Evolutionary conservation across 2,329 filamentous ascomycete species (phyloP).

Genomic region (Aaosphaeria pasadenensis): DNA sequence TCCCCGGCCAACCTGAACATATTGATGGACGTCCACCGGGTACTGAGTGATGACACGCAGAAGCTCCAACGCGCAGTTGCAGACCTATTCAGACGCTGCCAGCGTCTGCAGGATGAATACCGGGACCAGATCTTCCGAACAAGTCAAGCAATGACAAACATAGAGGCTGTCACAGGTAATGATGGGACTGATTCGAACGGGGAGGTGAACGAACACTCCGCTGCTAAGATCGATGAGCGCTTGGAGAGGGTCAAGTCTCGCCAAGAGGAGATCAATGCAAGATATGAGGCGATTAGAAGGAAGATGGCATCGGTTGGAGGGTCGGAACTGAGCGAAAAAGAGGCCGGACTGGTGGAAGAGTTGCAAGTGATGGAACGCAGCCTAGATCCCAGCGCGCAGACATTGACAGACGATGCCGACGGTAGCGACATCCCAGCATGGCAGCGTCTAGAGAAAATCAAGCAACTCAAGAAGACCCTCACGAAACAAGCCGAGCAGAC

Average conservation of each 20-base stretch:
- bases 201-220: constrained; percentile 47
- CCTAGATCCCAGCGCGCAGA: constrained; percentile 28
- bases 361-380: constrained; percentile 44
- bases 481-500: constrained; percentile 21
- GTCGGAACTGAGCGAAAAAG: constrained; percentile 61
- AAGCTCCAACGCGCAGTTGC: constrained; percentile 66
- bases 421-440: constrained; percentile 38
- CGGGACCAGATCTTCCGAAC: constrained; percentile 65
- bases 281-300: constrained; percentile 59
- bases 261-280: constrained; percentile 56
- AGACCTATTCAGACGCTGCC: constrained; percentile 69
- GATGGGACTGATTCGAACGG: constrained; percentile 45
- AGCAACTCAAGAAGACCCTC: constrained; percentile 53
- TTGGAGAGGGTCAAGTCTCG: constrained; percentile 54
- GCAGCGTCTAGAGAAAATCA: constrained; percentile 58
- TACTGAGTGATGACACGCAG: constrained; percentile 68
- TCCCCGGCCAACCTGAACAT: constrained; percentile 69
- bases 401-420: constrained; percentile 28
- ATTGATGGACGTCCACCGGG: constrained; percentile 69
- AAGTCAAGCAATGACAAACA: constrained; percentile 62
- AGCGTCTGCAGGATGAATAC: constrained; percentile 66
- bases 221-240: constrained; percentile 58
- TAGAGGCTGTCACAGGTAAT: constrained; percentile 64
- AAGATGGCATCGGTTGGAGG: constrained; percentile 48
- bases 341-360: constrained; percentile 59